phyloP scores from a whole-genome alignment of 2,329 filamentous ascomycete species.

The Paecilomyces niveus region DNA sequence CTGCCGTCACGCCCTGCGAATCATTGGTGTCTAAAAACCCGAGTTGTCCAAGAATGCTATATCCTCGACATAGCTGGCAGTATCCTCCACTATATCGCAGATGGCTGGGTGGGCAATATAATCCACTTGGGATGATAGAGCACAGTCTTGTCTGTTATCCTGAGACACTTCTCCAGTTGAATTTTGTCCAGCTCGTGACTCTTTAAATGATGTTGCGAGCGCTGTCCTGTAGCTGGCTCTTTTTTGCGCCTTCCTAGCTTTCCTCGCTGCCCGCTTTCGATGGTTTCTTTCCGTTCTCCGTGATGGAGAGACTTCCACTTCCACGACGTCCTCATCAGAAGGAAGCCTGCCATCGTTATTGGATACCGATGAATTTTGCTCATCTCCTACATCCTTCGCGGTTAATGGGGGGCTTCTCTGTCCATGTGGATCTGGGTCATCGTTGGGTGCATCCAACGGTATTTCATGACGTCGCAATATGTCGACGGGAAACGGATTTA shows the following conservation, averaged over 20 bases:
- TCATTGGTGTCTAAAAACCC: slow-evolving; percentile 35
- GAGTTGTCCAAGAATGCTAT: not conserved
- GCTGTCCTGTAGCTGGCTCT: not conserved
- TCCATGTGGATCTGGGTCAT: not conserved
- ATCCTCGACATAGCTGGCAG: not conserved
- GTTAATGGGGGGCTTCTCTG: not conserved
- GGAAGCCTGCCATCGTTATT: not conserved
- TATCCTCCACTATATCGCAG: not conserved
- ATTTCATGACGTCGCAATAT: not conserved
- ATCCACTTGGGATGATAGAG: not conserved
- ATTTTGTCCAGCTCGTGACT: not conserved
- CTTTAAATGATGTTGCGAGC: not conserved
- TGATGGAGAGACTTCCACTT: not conserved
- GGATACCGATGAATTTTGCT: not conserved
- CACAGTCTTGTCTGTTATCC: no score
- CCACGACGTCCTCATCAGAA: not conserved
- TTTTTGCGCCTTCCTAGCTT: not conserved
- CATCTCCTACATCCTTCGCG: not conserved
- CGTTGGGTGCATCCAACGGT: not conserved
- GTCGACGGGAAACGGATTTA: not conserved
- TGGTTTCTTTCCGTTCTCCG: not conserved
- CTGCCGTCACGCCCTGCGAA: slow-evolving; percentile 27
- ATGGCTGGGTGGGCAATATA: not conserved
- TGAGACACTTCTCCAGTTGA: not conserved
- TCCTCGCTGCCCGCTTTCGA: not conserved